Evolutionary conservation across 352 stramenopile genomes (phyloP).

Genomic region (Phytophthora gonapodyides): DNA sequence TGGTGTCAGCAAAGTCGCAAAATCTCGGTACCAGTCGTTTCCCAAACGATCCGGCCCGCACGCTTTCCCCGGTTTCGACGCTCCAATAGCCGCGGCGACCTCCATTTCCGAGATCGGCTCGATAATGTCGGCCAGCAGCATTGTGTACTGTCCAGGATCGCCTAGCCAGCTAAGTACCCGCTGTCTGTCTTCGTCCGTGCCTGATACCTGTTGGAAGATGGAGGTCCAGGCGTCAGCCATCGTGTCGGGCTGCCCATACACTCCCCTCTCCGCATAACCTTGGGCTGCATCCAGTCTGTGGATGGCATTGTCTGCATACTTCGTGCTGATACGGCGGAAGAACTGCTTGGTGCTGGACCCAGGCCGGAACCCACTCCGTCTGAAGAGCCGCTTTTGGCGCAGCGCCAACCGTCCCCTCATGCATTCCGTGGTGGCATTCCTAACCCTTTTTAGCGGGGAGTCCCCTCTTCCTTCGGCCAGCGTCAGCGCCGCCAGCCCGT

Average conservation of each 20-base stretch:
- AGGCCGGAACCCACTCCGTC: no score
- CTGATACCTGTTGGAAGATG: background rate
- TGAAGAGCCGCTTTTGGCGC: no score
- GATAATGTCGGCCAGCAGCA: background rate
- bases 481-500: no score
- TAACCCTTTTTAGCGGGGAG: no score
- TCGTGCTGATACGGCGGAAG: background rate
- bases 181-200: no score
- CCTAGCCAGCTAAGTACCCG: no score
- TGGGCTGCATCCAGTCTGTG: background rate
- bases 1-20: background rate
- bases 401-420: no score
- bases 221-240: background rate
- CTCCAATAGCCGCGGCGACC: background rate
- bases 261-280: background rate
- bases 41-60: slow-evolving; percentile 7
- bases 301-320: slow-evolving; percentile 8
- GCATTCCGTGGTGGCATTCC: no score
- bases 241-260: background rate
- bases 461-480: no score
- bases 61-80: slow-evolving; percentile 5
- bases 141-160: background rate
- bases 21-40: slow-evolving; percentile 12
- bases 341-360: slow-evolving; percentile 1
- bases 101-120: background rate